phyloP scores from a whole-genome alignment of 768 basidiomycete species.

The Flagelloscypha sp. region DNA sequence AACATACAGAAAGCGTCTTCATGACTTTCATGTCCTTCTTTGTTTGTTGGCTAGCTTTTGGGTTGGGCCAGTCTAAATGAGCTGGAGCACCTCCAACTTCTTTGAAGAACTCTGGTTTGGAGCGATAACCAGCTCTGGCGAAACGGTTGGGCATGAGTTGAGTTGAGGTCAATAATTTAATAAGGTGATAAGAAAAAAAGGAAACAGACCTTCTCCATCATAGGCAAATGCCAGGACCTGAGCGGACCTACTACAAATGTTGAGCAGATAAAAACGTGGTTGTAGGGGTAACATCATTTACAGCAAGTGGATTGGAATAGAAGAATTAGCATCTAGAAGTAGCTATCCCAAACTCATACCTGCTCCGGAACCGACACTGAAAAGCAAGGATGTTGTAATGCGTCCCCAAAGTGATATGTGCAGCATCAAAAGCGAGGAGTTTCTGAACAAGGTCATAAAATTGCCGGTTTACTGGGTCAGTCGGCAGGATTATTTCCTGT shows the following conservation, averaged over 20 bases:
- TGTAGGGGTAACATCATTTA: too few relatives aligned
- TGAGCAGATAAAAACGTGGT: too few relatives aligned
- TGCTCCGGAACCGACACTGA: constrained; percentile 58
- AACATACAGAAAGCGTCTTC: constrained; percentile 64
- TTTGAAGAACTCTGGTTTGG: constrained; percentile 92
- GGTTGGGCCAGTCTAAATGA: constrained; percentile 88
- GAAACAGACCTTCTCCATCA: constrained; percentile 99
- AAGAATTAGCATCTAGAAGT: too few relatives aligned
- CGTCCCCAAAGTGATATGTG: constrained; percentile 82
- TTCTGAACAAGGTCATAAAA: constrained; percentile 85
- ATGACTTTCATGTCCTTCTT: constrained; percentile 90
- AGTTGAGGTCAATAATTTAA: too few relatives aligned
- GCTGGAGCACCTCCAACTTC: too few relatives aligned
- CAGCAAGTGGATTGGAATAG: too few relatives aligned
- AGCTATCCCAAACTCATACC: too few relatives aligned
- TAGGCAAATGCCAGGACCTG: constrained; percentile 96
- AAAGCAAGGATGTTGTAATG: constrained; percentile 85
- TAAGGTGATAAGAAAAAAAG: too few relatives aligned
- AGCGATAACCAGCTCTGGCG: constrained; percentile 61
- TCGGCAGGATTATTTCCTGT: constrained; percentile 80
- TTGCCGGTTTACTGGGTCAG: constrained; percentile 62
- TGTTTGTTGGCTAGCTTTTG: constrained; percentile 81
- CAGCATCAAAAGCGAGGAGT: constrained; percentile 86
- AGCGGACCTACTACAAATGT: too few relatives aligned
- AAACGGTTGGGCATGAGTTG: constrained; percentile 93